Evolutionary conservation across 106 monocot species (phyloP).

Genomic region (Phalaenopsis aphrodite): DNA sequence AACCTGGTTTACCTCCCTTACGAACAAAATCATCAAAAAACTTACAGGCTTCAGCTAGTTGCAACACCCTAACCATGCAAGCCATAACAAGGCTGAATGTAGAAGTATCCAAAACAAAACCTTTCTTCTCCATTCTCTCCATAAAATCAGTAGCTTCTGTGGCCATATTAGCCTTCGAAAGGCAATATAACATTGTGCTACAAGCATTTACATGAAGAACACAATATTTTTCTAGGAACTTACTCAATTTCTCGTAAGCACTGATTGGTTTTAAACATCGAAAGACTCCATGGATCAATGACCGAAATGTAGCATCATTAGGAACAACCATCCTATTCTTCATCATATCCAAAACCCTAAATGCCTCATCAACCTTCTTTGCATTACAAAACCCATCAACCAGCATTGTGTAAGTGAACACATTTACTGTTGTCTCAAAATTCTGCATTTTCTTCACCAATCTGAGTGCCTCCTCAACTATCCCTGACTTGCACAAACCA

Average conservation of each 20-base stretch:
- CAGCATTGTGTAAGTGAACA: constrained; percentile 84
- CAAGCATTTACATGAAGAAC: constrained; percentile 26
- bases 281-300: constrained; percentile 73
- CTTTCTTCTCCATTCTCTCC: constrained; percentile 22
- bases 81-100: constrained; percentile 44
- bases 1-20: constrained; percentile 70
- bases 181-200: constrained; percentile 50
- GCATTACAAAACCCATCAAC: constrained; percentile 92
- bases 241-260: constrained; percentile 40
- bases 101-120: constrained; percentile 38
- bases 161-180: constrained; percentile 58
- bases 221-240: constrained; percentile 26
- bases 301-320: constrained; percentile 61
- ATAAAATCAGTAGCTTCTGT: constrained; percentile 48
- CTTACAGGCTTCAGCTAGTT: constrained; percentile 25
- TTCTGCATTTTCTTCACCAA: constrained; percentile 81
- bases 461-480: constrained; percentile 67
- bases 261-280: constrained; percentile 25
- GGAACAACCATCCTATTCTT: constrained; percentile 47
- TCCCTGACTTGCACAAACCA: constrained; percentile 76
- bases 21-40: constrained; percentile 55
- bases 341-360: constrained; percentile 55
- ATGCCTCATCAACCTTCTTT: constrained; percentile 51
- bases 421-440: constrained; percentile 37
- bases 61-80: constrained; percentile 37